Evolutionary conservation across 345 rosid genomes (phyloP), one percentile per base, ranked within the genome.

Genomic region (Aquilaria sinensis): DNA sequence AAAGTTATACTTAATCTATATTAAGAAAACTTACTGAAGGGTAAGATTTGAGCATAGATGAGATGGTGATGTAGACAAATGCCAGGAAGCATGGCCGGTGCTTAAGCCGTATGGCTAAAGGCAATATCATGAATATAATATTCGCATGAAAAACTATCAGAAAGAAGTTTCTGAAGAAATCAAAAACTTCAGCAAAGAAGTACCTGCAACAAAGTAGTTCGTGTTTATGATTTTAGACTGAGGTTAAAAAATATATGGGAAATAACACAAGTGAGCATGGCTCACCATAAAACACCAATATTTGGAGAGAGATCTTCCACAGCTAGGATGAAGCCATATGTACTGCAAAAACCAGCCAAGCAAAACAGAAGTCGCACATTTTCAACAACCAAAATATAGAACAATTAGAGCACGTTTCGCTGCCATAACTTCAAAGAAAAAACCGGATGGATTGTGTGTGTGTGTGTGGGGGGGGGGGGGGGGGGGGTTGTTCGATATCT

Each of bases 141-240:
- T 88, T 90, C 68, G 77, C 65, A 66, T 86, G 95, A 83, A 94
- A 94, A 64, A 94, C 96, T 62, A 88, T 85, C 79, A 88, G 67
- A 71, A 94, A 94, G 83, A 94, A 94, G 59, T 73, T 81, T 79
- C 93, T 77, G 87, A 90, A 88, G 75, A 86, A 90, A 54, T 86
- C 83, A 51, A 88, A 90, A 66, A 90, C 97, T 84, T 94, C 97
- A 1, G 99, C 99, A 72, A 88, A 90, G 88, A 94, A 90, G 81
- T 94, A 87, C 97, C 97, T 88, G 87, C 78, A 58, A 54, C 16
- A 65, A 65, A 67, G 64, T 32, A 68, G 63, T 15, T 47, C 3
- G 53, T 10, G 57, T 10, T 51, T 29, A 47, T 53, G 53, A 73
- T 16, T 52, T 23, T 23, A 23, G 69, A 66, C 43, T 57, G 53